A percentile compares a stretch with the other conserved stretches of the same genome.
These are phyloP conservation scores for Graphilbum sp. DNA, from an alignment of 2,329 filamentous ascomycete genomes.

Conservation along the genomic window DNA sequence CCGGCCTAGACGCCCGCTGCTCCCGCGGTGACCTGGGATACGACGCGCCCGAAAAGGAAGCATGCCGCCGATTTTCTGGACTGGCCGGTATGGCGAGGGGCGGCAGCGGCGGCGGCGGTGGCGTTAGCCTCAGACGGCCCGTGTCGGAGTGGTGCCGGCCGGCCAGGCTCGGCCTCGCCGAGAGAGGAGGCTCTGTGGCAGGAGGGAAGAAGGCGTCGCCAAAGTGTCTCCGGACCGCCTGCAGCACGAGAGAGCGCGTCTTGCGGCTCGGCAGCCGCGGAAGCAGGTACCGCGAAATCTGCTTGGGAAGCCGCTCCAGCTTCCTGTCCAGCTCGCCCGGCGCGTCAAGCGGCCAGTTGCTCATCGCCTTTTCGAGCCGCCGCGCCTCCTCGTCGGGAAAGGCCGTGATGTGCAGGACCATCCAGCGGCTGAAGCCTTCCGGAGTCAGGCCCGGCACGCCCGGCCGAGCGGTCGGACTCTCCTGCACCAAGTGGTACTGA, in stretches of 20 bases:
- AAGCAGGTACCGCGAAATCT: constrained; percentile 58
- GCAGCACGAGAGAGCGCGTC: constrained; percentile 42
- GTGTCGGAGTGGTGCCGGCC: too few species aligned
- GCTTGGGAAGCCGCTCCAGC: constrained; percentile 61
- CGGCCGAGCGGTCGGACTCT: constrained; percentile 31
- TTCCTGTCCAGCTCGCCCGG: constrained; percentile 38
- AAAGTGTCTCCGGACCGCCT: constrained; percentile 35
- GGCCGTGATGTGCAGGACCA: constrained; percentile 54
- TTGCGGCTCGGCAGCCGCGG: constrained; percentile 41
- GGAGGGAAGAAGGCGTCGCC: constrained; percentile 8
- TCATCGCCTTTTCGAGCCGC: constrained; percentile 51
- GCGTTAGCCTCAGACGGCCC: too few species aligned
- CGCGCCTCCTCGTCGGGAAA: constrained; percentile 61
- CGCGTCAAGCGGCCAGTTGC: constrained; percentile 50
- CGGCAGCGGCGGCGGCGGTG: too few species aligned
- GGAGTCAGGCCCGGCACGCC: constrained; percentile 49
- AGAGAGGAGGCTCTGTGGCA: too few species aligned
- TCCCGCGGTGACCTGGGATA: too few species aligned
- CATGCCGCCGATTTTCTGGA: too few species aligned
- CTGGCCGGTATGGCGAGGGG: too few species aligned
- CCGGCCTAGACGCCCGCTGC: too few species aligned
- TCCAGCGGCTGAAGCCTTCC: constrained; percentile 54
- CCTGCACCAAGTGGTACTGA: constrained; percentile 50
- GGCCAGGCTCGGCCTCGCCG: too few species aligned
- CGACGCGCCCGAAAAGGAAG: too few species aligned